Evolutionary conservation across 345 rosid species (phyloP).

Genomic region (Bruguiera gymnorhiza): DNA sequence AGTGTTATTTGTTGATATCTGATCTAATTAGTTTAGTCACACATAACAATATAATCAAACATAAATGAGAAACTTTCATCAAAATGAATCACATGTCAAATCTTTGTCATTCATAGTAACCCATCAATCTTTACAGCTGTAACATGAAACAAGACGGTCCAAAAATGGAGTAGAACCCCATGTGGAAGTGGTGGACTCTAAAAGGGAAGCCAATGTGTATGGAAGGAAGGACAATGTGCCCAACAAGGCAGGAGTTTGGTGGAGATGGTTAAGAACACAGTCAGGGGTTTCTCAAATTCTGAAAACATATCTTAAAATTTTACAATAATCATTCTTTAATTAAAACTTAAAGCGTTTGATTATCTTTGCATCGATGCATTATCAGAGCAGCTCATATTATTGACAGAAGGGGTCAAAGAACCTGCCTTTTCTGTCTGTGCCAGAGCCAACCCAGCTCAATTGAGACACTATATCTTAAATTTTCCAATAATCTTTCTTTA

Average conservation of each 20-base stretch:
- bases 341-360: slow-evolving; percentile 1
- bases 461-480: neutral
- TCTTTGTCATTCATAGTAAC: neutral
- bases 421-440: slow-evolving; percentile 10
- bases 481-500: neutral
- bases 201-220: neutral
- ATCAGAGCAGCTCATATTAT: neutral
- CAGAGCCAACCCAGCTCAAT: neutral
- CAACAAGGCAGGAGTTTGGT: slow-evolving; percentile 8
- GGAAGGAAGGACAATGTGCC: slow-evolving; percentile 1
- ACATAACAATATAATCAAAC: too few relatives aligned
- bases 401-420: neutral
- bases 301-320: neutral
- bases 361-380: neutral
- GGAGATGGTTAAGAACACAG: neutral
- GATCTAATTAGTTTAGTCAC: neutral
- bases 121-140: slow-evolving; percentile 9
- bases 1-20: neutral
- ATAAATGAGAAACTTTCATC: too few relatives aligned
- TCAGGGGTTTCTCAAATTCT: neutral
- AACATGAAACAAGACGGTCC: neutral
- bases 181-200: neutral
- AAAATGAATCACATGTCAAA: too few relatives aligned
- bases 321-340: neutral
- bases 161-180: too few relatives aligned